These are phyloP conservation scores for Cutaneotrichosporon dermatis DNA, from an alignment of 1,284 basidiomycete species.

Conservation along the genomic window DNA sequence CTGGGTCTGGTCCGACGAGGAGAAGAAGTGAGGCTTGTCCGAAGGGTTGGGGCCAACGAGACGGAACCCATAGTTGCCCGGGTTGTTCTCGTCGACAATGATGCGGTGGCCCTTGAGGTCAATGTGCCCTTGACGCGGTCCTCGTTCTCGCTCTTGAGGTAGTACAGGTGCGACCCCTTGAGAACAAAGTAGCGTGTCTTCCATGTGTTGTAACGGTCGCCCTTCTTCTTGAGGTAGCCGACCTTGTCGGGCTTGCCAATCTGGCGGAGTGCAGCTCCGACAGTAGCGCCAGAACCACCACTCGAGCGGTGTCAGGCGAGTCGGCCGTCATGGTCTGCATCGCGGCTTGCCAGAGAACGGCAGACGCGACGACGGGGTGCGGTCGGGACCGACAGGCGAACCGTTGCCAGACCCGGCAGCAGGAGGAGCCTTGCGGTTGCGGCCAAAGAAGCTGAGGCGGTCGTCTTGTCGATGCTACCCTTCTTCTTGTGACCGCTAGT, in stretches of 20 bases:
- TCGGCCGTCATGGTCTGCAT: slow-evolving; percentile 17
- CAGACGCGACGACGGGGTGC: slow-evolving; percentile 24
- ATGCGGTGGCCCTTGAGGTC: slow-evolving; percentile 90
- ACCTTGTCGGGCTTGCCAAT: slow-evolving; percentile 81
- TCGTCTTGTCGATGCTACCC: slow-evolving; percentile 47
- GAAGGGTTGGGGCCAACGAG: slow-evolving; percentile 68
- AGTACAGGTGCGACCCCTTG: slow-evolving; percentile 86
- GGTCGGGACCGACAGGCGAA: slow-evolving; percentile 20
- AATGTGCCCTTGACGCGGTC: slow-evolving; percentile 94
- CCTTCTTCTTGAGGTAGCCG: slow-evolving; percentile 95
- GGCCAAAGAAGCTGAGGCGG: slow-evolving; percentile 63
- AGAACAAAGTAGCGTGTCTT: slow-evolving; percentile 90
- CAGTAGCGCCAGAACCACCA: background rate
- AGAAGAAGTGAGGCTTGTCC: slow-evolving; percentile 82
- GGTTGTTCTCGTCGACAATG: slow-evolving; percentile 86
- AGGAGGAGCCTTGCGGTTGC: slow-evolving; percentile 73
- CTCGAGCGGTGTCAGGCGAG: slow-evolving; percentile 29
- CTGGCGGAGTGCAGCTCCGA: slow-evolving; percentile 64
- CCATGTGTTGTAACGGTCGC: slow-evolving; percentile 90
- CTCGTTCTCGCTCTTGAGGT: slow-evolving; percentile 71
- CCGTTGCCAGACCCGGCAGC: slow-evolving; percentile 36
- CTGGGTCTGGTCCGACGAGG: slow-evolving; percentile 74
- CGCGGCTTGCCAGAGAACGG: slow-evolving; percentile 15
- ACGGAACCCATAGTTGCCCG: slow-evolving; percentile 91
- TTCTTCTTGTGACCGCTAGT: slow-evolving; percentile 42